phyloP scores from a whole-genome alignment of 1,139 yeast species.

The Magnusiomyces tetraspermus region DNA sequence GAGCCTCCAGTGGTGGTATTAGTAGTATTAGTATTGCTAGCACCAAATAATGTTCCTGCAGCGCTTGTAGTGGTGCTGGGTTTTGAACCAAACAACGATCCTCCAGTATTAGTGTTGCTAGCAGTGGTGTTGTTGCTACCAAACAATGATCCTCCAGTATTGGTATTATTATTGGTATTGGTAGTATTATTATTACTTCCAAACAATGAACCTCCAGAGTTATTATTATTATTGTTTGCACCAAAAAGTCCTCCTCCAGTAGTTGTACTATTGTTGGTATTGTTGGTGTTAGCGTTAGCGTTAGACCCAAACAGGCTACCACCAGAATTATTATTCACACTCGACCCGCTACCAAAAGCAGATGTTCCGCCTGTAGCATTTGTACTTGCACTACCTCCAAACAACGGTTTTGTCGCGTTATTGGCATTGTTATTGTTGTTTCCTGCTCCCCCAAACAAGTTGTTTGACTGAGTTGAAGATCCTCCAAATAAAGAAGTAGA shows the following conservation, averaged over 20 bases:
- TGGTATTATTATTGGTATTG: background rate
- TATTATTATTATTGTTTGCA: background rate
- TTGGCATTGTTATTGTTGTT: background rate
- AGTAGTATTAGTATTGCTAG: slow-evolving; percentile 8
- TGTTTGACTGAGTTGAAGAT: background rate
- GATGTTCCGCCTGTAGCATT: background rate
- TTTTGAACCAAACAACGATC: background rate
- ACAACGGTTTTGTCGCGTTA: background rate
- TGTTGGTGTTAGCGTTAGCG: background rate
- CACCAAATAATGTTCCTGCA: background rate
- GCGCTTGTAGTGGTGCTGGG: slow-evolving; percentile 1
- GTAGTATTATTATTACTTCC: background rate
- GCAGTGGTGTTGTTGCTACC: slow-evolving; percentile 1
- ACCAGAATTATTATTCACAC: background rate
- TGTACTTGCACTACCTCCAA: slow-evolving; percentile 1
- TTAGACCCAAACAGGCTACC: background rate
- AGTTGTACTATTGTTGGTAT: background rate
- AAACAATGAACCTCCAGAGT: background rate
- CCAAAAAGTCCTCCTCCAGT: background rate
- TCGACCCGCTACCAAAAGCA: too few species aligned
- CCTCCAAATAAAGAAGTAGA: background rate
- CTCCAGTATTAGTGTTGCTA: background rate
- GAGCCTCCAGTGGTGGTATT: slow-evolving; percentile 5
- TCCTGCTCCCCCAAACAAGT: background rate
- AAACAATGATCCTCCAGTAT: background rate